Evolutionary conservation across 208 protist species (phyloP), one percentile per base, ranked within the genome.

Genomic region (Herpetomonas muscarum): DNA sequence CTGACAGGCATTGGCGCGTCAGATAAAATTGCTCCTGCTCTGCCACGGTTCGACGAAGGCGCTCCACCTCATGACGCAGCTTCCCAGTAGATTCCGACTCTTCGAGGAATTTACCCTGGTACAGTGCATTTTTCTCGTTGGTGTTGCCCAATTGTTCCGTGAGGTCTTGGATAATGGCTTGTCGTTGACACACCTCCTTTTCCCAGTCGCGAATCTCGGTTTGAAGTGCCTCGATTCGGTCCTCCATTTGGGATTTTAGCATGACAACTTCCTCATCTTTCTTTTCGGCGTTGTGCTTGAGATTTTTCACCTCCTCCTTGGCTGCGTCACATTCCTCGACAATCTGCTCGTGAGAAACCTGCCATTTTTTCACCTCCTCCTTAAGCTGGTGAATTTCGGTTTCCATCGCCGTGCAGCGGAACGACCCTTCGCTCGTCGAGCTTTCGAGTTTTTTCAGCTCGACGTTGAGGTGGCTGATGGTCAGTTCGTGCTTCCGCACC

Each of bases 191-290:
- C 10, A 88, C 73, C 24, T 90, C 81, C 10, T 66, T 59, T 31
- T 85, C 70, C 29, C 85, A 69, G 39, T 65, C 70, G 29, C 29
- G 53, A 17, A 85, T 49, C 49, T 88, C 79, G 1, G 52, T 15
- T 30, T 50, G 46, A 13, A 85, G 57, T 36, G 31, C 25, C 3
- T 77, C 73, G 6, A 70, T 45, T 22, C 61, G 70, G 3, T 90
- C 86, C 37, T 82, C 77, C 49, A 60, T 57, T 12, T 77, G 60
- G 9, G 54, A 71, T 19, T 76, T 58, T 64, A 81, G 41, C 7
- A 93, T 9, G 15, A 86, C 77, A 36, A 90, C 58, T 26, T 82
- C 70, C 29, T 93, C 85, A 24, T 88, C 85, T 39, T 71, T 75
- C 7, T 48, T 15, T 25, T 86, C 73, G 41, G 37, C 26, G 10